These are phyloP conservation scores for Pseudocercospora pini-densiflorae DNA, from an alignment of 2,329 filamentous ascomycete genomes.

Conservation along the genomic window DNA sequence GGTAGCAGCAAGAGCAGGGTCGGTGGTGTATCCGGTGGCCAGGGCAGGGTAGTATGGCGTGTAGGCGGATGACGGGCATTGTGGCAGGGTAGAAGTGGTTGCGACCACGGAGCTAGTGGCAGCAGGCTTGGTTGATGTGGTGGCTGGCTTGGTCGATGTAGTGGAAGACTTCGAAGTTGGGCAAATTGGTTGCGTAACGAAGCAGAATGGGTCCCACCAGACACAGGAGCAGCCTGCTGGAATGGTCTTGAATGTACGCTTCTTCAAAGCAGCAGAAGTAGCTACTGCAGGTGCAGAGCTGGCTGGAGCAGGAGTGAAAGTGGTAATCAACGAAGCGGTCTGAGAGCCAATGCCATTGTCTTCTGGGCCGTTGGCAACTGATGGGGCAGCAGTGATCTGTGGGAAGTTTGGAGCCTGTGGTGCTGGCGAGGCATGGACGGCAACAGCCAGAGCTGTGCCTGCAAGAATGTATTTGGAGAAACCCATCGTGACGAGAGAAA, in stretches of 20 bases:
- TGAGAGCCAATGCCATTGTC: constrained; percentile 15
- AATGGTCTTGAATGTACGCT: neutral
- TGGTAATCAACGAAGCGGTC: constrained; percentile 29
- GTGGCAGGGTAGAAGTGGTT: constrained; percentile 18
- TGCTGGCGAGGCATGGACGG: constrained; percentile 23
- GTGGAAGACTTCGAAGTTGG: constrained; percentile 21
- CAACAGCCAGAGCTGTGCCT: constrained; percentile 21
- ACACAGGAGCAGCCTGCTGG: neutral
- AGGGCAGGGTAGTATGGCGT: constrained; percentile 34
- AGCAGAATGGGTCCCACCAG: constrained; percentile 7
- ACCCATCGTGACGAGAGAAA: neutral
- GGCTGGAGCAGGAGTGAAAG: constrained; percentile 11
- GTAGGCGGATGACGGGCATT: constrained; percentile 13
- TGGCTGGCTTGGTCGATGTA: neutral
- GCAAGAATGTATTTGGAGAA: constrained; percentile 4
- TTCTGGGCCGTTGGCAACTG: constrained; percentile 25
- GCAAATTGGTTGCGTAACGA: neutral
- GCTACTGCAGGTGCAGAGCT: neutral
- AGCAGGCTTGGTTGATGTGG: neutral
- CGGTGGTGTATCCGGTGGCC: constrained; percentile 32
- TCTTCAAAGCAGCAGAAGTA: neutral
- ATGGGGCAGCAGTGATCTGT: constrained; percentile 26
- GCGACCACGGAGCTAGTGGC: neutral
- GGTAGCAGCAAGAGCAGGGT: constrained; percentile 29
- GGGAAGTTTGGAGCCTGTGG: constrained; percentile 28